Conservation (phyloP, 345 rosid species). For the Hibiscus syriacus region DNA sequence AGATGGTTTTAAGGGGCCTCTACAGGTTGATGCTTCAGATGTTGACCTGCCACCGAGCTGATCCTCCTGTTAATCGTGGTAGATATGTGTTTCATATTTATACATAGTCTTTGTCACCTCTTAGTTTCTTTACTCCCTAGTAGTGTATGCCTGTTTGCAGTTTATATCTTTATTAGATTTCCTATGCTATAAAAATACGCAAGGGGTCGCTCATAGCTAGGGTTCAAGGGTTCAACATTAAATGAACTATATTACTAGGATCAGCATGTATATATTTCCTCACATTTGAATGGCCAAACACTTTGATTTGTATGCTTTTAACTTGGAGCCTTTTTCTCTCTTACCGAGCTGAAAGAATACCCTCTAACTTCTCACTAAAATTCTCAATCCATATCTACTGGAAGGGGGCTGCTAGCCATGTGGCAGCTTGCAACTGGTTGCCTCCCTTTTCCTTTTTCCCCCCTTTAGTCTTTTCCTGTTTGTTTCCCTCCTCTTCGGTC, state of each 20-base stretch:
- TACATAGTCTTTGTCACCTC: neutral
- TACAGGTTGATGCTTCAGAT: slow-evolving; percentile 34
- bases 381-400: too few relatives aligned
- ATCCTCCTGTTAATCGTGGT: slow-evolving; percentile 6
- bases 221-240: neutral
- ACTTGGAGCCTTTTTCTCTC: neutral
- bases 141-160: neutral
- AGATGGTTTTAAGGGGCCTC: slow-evolving; percentile 65
- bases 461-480: too few relatives aligned
- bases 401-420: too few relatives aligned
- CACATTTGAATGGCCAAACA: neutral
- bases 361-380: too few relatives aligned
- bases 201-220: neutral
- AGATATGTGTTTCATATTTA: neutral
- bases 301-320: neutral
- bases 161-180: neutral
- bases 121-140: neutral
- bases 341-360: neutral
- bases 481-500: too few relatives aligned
- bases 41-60: slow-evolving; percentile 26
- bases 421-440: too few relatives aligned
- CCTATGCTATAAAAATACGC: neutral
- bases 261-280: neutral
- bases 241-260: neutral
- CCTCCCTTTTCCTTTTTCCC: too few relatives aligned